A percentile compares a stretch with the other conserved stretches of the same genome.
phyloP scores from a whole-genome alignment of 2,329 filamentous ascomycete species.

The Xylaria sp. region DNA sequence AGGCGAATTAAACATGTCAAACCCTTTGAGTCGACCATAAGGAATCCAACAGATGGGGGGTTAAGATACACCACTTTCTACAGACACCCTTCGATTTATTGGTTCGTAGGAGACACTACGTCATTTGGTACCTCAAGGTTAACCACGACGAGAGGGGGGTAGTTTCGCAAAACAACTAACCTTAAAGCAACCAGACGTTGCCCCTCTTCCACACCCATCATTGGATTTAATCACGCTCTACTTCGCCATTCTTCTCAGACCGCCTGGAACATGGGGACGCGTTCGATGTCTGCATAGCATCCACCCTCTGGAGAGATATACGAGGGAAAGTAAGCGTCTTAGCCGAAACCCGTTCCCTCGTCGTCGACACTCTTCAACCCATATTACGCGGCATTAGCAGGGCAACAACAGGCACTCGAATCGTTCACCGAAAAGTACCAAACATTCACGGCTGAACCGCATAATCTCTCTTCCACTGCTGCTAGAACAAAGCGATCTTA shows the following conservation, averaged over 20 bases:
- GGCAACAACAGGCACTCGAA: neutral
- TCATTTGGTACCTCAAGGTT: conserved; percentile 5
- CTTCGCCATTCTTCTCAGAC: neutral
- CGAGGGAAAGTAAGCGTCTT: neutral
- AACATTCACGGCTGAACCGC: neutral
- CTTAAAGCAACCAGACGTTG: neutral
- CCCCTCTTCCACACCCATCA: neutral
- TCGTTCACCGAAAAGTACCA: neutral
- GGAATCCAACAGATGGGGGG: neutral
- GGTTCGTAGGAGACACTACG: neutral
- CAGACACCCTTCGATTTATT: neutral
- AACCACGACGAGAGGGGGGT: neutral
- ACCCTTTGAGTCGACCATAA: neutral
- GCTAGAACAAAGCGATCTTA: neutral
- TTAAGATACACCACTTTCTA: neutral
- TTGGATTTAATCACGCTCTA: neutral
- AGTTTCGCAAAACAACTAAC: neutral
- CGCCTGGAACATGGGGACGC: neutral
- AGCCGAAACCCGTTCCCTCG: neutral
- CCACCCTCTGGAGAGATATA: neutral
- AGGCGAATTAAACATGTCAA: neutral
- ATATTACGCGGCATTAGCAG: neutral
- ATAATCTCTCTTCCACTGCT: neutral
- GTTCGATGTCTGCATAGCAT: neutral
- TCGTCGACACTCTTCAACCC: neutral